phyloP scores from a whole-genome alignment of 2,329 filamentous ascomycete species.

The Domatiomyces catenatus region DNA sequence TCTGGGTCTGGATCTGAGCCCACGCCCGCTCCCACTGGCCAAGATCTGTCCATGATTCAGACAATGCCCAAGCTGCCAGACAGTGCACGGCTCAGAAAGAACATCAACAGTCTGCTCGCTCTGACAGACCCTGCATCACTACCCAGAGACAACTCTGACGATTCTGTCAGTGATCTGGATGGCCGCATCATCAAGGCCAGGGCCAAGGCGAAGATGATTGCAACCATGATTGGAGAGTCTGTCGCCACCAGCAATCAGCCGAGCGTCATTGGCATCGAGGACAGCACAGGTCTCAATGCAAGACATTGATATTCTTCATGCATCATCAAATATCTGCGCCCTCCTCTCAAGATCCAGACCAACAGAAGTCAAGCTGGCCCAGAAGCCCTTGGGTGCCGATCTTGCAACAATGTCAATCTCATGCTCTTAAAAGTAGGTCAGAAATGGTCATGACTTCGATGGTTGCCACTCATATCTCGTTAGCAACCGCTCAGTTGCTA shows the following conservation, averaged over 20 bases:
- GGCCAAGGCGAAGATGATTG: conserved; percentile 72
- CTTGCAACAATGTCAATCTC: neutral
- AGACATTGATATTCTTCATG: conserved; percentile 26
- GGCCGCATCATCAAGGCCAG: conserved; percentile 70
- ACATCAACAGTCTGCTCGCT: conserved; percentile 58
- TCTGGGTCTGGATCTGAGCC: neutral
- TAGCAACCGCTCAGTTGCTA: conserved; percentile 4
- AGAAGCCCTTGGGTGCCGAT: neutral
- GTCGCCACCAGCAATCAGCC: conserved; percentile 15
- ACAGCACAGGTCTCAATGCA: conserved; percentile 17
- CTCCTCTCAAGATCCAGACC: neutral
- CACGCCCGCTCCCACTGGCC: neutral
- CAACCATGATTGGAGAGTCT: conserved; percentile 47
- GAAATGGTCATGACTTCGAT: neutral
- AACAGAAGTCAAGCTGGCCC: neutral
- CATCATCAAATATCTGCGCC: neutral
- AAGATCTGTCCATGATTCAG: conserved; percentile 1
- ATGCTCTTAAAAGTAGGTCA: neutral
- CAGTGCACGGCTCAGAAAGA: conserved; percentile 57
- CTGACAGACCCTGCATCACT: conserved; percentile 66
- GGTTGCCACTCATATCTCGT: neutral
- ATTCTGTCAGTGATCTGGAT: conserved; percentile 81
- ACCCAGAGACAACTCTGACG: conserved; percentile 69
- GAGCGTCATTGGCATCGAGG: conserved; percentile 16
- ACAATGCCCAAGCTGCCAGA: conserved; percentile 22